A percentile compares a stretch with the other conserved stretches of the same genome.
phyloP scores from a whole-genome alignment of 768 basidiomycete genomes.

The Crucibulum laeve region DNA sequence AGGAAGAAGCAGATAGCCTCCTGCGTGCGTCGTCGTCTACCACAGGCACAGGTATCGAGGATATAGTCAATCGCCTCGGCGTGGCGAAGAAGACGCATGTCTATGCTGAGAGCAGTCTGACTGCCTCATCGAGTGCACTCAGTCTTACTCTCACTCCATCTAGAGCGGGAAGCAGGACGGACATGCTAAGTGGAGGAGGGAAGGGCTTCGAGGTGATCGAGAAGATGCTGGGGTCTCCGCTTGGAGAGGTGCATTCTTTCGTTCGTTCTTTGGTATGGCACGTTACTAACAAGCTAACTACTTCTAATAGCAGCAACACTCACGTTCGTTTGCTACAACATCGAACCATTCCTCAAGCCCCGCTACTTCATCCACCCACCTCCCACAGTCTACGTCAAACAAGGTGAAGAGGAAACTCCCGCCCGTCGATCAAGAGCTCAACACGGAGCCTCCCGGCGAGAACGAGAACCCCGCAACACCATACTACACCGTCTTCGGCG shows the following conservation, averaged over 20 bases:
- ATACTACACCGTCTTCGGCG: conserved; percentile 57
- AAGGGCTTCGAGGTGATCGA: background rate
- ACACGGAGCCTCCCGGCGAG: conserved; percentile 1
- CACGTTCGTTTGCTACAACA: no score
- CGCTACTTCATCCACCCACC: background rate
- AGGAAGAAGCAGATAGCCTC: no score
- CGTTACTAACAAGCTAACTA: no score
- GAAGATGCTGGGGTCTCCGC: background rate
- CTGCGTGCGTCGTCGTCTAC: no score
- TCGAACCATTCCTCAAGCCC: no score
- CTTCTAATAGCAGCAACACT: no score
- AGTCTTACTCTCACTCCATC: background rate
- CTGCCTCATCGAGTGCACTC: background rate
- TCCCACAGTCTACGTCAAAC: conserved; percentile 10
- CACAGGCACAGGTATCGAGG: no score
- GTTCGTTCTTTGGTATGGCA: no score
- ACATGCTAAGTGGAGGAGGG: no score
- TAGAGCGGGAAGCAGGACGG: background rate
- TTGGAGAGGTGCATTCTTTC: background rate
- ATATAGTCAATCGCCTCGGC: background rate
- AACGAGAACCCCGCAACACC: conserved; percentile 25
- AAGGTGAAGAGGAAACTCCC: conserved; percentile 20
- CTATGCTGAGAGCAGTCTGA: conserved; percentile 4
- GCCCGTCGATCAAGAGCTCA: conserved; percentile 4
- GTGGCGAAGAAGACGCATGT: conserved; percentile 11